Base-by-base conservation (phyloP, 306 rosid species). In the Begonia loranthoides region DNA sequence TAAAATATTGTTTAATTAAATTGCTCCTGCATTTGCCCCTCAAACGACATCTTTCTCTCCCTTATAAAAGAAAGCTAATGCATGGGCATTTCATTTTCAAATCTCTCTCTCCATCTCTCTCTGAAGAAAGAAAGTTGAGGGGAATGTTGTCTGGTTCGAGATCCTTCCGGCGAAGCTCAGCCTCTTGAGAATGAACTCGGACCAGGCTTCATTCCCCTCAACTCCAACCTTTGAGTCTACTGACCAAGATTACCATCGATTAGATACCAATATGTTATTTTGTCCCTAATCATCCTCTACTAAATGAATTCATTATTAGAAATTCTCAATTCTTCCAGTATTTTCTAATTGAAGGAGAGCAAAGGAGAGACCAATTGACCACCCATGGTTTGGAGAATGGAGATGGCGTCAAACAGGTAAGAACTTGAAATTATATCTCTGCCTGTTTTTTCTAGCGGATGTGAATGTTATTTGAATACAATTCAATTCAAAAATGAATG, bases 31-130 rank as follows among this genome's bases (percentile, higher is more conserved):
- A 28, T 28, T 19, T 28, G 36, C 5, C 9, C 36, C 5, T 7
- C 3, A 4, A 19, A 19, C n/a, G n/a, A 19, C 22, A 19, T 19
- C 3, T 19, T 19, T 19, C 22, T 19, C 22, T 19, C 22, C 2
- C 74, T 74, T 80, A 71, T 83, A 73, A 77, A 72, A 77, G 70
- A 76, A 68, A 74, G 36, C 70, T 73, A 69, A 10, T 24, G 12
- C 94, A 82, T 78, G 94, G 84, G 68, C 78, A 87, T 73, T 60
- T 79, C 75, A 73, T 65, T 64, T 33, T 59, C 59, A 19, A 19
- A 19, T 36, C 52, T 28, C 50, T 36, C 34, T 61, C 66, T 28
- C 52, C 60, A 43, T 39, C 64, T 46, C 59, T 60, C 40, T 64
- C 64, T 75, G 55, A 55, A 45, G 62, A 70, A 28, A 28, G 36